Conservation (phyloP, 495 filamentous ascomycete genomes). For the Tuber umbilicatum region DNA sequence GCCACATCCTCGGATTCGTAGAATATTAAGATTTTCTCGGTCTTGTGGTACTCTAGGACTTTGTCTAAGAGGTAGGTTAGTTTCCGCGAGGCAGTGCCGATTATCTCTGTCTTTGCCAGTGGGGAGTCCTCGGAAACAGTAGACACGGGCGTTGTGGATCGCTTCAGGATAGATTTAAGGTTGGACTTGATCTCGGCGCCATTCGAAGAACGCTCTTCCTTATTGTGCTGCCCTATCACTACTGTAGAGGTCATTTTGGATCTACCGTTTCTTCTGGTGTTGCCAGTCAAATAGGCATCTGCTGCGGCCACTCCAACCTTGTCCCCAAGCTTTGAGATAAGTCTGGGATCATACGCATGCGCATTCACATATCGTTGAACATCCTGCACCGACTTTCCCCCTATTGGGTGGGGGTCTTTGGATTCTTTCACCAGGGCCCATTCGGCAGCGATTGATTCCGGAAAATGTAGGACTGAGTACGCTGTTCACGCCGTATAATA, state of each 20-base stretch:
- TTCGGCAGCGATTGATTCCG: conserved; percentile 10
- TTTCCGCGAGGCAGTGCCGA: conserved; percentile 80
- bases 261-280: conserved; percentile 38
- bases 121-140: conserved; percentile 48
- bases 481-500: conserved; percentile 7
- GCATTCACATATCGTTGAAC: conserved; percentile 57
- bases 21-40: conserved; percentile 86
- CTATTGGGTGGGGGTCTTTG: conserved; percentile 39
- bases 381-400: conserved; percentile 52
- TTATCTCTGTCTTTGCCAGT: conserved; percentile 56
- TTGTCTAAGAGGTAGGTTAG: conserved; percentile 75
- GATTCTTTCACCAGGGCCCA: conserved; percentile 10
- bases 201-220: background rate
- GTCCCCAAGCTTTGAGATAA: conserved; percentile 50
- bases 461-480: conserved; percentile 32
- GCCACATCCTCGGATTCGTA: conserved; percentile 83
- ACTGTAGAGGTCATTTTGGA: conserved; percentile 35
- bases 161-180: conserved; percentile 32
- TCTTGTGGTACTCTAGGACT: conserved; percentile 57
- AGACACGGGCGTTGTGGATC: conserved; percentile 19
- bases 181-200: conserved; percentile 3
- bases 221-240: conserved; percentile 1
- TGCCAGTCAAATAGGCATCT: conserved; percentile 21
- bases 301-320: background rate
- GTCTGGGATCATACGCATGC: conserved; percentile 48